These are phyloP conservation scores for Marsdenia floribunda DNA, from an alignment of 257 asterid species.

Conservation along the genomic window DNA sequence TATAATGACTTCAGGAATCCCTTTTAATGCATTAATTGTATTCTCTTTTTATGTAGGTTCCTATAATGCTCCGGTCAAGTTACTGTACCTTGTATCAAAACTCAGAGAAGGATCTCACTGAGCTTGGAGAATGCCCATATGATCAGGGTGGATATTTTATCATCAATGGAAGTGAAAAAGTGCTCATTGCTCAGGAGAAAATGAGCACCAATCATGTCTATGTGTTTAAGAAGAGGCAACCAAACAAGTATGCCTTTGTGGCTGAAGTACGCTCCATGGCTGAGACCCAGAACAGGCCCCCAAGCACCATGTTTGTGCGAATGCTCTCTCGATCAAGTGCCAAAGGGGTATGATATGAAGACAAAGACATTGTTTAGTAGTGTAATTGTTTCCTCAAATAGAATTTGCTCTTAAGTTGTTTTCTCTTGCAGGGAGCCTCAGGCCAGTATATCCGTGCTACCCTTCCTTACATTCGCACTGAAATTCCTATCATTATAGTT, in stretches of 20 bases:
- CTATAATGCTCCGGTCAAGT: slow-evolving; percentile 94
- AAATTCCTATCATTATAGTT: slow-evolving; percentile 90
- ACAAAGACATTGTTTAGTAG: neutral
- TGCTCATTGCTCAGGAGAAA: slow-evolving; percentile 97
- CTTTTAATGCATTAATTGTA: neutral
- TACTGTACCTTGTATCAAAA: slow-evolving; percentile 88
- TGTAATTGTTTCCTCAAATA: neutral
- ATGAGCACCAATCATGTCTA: slow-evolving; percentile 99
- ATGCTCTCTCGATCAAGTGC: slow-evolving; percentile 98
- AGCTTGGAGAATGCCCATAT: slow-evolving; percentile 96
- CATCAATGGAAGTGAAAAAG: slow-evolving; percentile 97
- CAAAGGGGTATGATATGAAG: slow-evolving; percentile 67
- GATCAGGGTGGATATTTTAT: slow-evolving; percentile 99
- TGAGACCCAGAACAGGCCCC: slow-evolving; percentile 91
- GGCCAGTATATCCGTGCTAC: slow-evolving; percentile 98
- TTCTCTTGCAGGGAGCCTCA: slow-evolving; percentile 74
- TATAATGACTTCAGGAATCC: neutral
- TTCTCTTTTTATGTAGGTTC: slow-evolving; percentile 49
- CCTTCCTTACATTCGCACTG: slow-evolving; percentile 89
- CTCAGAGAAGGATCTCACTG: slow-evolving; percentile 97
- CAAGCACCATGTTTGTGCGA: slow-evolving; percentile 93
- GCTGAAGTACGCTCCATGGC: slow-evolving; percentile 98
- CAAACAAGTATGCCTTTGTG: slow-evolving; percentile 94
- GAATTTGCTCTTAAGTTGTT: slow-evolving; percentile 9
- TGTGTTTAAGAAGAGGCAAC: slow-evolving; percentile 95